Percentiles rank a stretch among this genome's conserved stretches.
phyloP scores from a whole-genome alignment of 75 land plant species.

The Picea sitchensis region DNA sequence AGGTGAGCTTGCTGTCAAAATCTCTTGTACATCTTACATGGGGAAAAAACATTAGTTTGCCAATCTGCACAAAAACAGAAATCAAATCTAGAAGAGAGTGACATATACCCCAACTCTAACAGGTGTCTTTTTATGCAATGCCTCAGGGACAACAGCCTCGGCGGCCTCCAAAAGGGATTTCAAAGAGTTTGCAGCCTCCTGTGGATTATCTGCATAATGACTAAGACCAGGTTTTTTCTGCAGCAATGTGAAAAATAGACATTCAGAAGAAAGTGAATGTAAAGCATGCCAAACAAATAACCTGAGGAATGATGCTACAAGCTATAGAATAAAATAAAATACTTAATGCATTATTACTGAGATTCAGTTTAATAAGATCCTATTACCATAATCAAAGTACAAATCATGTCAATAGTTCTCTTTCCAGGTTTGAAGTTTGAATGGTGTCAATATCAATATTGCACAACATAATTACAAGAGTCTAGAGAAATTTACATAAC shows the following conservation, averaged over 20 bases:
- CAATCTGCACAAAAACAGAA: conserved; percentile 2
- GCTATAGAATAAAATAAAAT: not conserved
- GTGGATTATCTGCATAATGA: conserved; percentile 59
- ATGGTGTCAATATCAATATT: not conserved
- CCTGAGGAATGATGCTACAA: not conserved
- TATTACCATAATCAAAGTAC: not conserved
- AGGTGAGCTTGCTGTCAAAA: not conserved
- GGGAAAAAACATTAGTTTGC: not conserved
- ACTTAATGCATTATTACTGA: not conserved
- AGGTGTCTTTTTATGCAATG: conserved; percentile 58
- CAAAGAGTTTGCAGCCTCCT: conserved; percentile 73
- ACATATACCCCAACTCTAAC: conserved; percentile 83
- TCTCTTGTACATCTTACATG: not conserved
- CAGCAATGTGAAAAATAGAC: too few species aligned
- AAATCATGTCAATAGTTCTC: not conserved
- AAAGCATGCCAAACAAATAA: not conserved
- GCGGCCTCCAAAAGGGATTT: conserved; percentile 58
- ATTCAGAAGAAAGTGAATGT: too few species aligned
- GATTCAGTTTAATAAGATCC: not conserved
- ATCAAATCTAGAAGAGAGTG: not conserved
- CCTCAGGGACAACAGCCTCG: conserved; percentile 56
- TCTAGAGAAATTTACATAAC: not conserved
- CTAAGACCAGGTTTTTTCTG: conserved; percentile 88
- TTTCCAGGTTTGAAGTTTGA: not conserved
- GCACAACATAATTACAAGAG: not conserved